Conservation (phyloP, 352 stramenopile species). For the Pythium aquatile region DNA sequence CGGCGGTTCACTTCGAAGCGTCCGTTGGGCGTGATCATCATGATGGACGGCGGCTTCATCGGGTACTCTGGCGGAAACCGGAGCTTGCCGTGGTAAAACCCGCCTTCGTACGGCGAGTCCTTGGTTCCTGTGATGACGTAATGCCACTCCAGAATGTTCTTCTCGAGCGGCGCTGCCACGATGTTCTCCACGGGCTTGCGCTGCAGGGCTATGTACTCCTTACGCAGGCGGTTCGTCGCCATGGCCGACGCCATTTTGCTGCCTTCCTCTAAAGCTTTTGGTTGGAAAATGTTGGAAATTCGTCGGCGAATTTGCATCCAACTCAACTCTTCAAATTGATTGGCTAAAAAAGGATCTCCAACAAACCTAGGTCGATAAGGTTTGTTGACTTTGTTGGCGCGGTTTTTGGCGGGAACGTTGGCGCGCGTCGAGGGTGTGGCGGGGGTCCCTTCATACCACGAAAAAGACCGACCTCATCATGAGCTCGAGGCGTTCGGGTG, state of each 20-base stretch:
- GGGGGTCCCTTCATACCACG: background rate
- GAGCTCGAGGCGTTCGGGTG: constrained; percentile 46
- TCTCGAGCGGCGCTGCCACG: constrained; percentile 79
- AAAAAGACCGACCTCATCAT: constrained; percentile 28
- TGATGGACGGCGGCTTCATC: constrained; percentile 92
- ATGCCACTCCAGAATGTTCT: constrained; percentile 96
- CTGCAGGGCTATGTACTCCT: constrained; percentile 88
- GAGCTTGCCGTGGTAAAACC: constrained; percentile 90
- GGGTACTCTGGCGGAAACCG: constrained; percentile 93
- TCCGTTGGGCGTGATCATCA: constrained; percentile 94
- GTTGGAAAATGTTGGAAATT: background rate
- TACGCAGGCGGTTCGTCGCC: constrained; percentile 86
- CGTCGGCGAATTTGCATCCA: no score
- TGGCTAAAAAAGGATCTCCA: constrained; percentile 12
- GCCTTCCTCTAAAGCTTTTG: background rate
- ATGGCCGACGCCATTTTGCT: constrained; percentile 65
- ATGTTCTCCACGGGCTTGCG: constrained; percentile 90
- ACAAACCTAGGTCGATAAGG: constrained; percentile 8
- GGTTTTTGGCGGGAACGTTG: constrained; percentile 29
- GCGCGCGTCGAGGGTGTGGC: background rate
- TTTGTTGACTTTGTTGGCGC: constrained; percentile 6
- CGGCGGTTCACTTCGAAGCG: constrained; percentile 92
- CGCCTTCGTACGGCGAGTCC: constrained; percentile 77
- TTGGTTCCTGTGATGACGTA: constrained; percentile 87
- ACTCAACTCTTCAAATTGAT: constrained; percentile 3